Evolutionary conservation across 768 basidiomycete genomes (phyloP).

Genomic region (Chalciporus sphaerocephalus): DNA sequence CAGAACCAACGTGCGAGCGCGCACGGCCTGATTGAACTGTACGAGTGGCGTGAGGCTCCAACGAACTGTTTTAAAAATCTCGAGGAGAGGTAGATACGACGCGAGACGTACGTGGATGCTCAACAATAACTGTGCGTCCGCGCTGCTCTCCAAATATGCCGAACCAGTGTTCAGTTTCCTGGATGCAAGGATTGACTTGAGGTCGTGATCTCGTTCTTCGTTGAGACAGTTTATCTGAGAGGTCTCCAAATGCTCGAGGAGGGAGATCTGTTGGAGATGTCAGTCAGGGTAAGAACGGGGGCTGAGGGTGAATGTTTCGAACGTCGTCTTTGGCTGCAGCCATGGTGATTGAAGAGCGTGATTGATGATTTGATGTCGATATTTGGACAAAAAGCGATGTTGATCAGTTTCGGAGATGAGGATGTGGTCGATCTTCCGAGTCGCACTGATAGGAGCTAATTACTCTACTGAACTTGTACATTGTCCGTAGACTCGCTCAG

Average conservation of each 20-base stretch:
- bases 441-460: slow-evolving; percentile 15
- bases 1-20: slow-evolving; percentile 56
- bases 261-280: slow-evolving; percentile 39
- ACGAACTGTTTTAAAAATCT: too few species aligned
- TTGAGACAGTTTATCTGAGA: slow-evolving; percentile 68
- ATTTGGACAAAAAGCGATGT: background rate
- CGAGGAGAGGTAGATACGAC: too few species aligned
- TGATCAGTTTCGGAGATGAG: background rate
- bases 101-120: slow-evolving; percentile 55
- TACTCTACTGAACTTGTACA: too few species aligned
- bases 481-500: too few species aligned
- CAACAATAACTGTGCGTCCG: slow-evolving; percentile 68
- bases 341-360: slow-evolving; percentile 10
- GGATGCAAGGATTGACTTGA: slow-evolving; percentile 46
- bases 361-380: background rate
- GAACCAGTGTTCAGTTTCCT: slow-evolving; percentile 43
- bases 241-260: slow-evolving; percentile 55
- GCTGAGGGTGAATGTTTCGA: slow-evolving; percentile 8
- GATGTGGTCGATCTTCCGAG: background rate
- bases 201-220: slow-evolving; percentile 47
- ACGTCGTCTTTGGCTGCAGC: slow-evolving; percentile 29
- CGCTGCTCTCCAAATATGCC: slow-evolving; percentile 61
- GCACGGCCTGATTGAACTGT: slow-evolving; percentile 69
- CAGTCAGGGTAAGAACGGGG: background rate
- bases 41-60: too few species aligned